Percentiles rank a stretch among this genome's conserved stretches.
phyloP scores from a whole-genome alignment of 1,139 yeast genomes.

The Arxiozyma telluris region DNA sequence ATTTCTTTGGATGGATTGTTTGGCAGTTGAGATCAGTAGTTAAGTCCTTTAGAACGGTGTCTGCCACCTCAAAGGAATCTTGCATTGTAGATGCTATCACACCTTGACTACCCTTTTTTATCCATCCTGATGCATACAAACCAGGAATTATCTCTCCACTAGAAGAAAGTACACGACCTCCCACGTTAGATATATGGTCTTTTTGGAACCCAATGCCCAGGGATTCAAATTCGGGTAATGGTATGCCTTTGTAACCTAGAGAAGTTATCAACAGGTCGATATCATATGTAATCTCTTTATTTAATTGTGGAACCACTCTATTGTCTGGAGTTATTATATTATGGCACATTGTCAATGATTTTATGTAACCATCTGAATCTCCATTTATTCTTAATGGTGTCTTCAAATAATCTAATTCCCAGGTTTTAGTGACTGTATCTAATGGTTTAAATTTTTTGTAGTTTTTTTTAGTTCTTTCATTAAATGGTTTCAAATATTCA shows the following conservation, averaged over 20 bases:
- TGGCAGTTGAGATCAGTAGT: neutral
- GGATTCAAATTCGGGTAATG: constrained; percentile 48
- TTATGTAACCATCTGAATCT: constrained; percentile 31
- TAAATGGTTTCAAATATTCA: constrained; percentile 39
- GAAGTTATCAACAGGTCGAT: constrained; percentile 73
- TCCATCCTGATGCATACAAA: constrained; percentile 87
- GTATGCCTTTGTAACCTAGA: constrained; percentile 71
- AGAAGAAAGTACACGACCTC: constrained; percentile 46
- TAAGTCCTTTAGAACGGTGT: constrained; percentile 50
- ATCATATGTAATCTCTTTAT: constrained; percentile 32
- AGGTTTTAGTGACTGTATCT: constrained; percentile 35
- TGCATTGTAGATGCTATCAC: constrained; percentile 88
- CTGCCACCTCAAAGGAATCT: constrained; percentile 72
- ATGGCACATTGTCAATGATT: constrained; percentile 30
- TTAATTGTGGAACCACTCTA: constrained; percentile 32
- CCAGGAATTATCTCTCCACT: constrained; percentile 36
- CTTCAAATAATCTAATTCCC: constrained; percentile 64
- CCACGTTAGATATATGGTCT: constrained; percentile 50
- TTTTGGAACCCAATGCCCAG: constrained; percentile 48
- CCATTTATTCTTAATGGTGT: constrained; percentile 53
- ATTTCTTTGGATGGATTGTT: constrained; percentile 4
- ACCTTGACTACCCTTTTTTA: constrained; percentile 79
- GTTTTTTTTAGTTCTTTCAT: constrained; percentile 20
- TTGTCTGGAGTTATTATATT: constrained; percentile 31
- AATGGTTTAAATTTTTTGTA: constrained; percentile 24